Percentiles rank a stretch among this genome's conserved stretches.
These are phyloP conservation scores for Ganoderma boninense DNA, from an alignment of 1,284 basidiomycete genomes.

Conservation along the genomic window DNA sequence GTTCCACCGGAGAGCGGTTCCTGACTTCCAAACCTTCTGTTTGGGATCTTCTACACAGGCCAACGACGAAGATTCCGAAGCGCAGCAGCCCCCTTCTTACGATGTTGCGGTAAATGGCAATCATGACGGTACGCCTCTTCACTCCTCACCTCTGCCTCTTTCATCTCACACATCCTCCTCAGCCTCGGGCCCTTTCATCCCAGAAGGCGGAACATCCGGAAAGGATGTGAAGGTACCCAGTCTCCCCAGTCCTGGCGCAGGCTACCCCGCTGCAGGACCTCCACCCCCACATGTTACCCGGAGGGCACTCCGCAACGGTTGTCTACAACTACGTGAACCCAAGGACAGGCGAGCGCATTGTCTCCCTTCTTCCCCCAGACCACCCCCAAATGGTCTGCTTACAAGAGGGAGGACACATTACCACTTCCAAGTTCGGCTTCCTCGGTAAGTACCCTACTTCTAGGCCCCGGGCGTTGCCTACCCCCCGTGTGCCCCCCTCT, in stretches of 20 bases:
- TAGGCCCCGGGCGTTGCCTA: not conserved
- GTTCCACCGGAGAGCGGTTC: not conserved
- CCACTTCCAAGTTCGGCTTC: conserved; percentile 67
- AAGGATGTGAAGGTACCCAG: conserved; percentile 39
- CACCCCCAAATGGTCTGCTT: conserved; percentile 85
- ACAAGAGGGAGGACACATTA: conserved; percentile 74
- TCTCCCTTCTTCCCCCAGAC: conserved; percentile 69
- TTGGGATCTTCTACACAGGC: conserved; percentile 10
- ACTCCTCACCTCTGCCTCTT: not conserved
- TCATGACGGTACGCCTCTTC: conserved; percentile 19
- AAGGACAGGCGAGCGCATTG: conserved; percentile 52
- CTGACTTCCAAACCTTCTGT: not conserved
- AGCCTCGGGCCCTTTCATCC: conserved; percentile 37
- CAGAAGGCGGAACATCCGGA: conserved; percentile 31
- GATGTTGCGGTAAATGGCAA: conserved; percentile 30
- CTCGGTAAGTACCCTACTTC: conserved; percentile 59
- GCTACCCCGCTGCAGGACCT: conserved; percentile 29
- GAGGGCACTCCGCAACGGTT: conserved; percentile 38
- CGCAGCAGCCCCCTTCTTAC: conserved; percentile 35
- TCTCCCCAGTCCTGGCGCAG: conserved; percentile 13
- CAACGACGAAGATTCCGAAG: conserved; percentile 22
- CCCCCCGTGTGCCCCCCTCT: conserved; percentile 4
- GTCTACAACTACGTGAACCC: conserved; percentile 58
- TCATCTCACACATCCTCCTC: not conserved
- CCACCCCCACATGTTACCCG: conserved; percentile 24